phyloP scores from a whole-genome alignment of 257 asterid genomes.

The Nicotiana sylvestris region DNA sequence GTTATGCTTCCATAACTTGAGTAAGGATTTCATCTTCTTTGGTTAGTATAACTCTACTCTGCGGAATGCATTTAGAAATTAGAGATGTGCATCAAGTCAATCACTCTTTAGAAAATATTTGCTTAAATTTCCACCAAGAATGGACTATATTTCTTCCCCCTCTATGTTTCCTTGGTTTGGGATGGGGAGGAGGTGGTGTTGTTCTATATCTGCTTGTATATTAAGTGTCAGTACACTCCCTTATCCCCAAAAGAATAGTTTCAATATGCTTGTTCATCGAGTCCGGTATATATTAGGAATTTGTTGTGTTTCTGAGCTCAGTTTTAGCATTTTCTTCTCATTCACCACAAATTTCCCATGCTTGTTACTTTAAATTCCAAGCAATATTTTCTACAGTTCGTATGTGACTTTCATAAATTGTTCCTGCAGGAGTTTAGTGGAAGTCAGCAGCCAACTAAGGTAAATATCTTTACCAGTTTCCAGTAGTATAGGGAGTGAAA shows the following conservation, averaged over 20 bases:
- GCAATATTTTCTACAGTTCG: neutral
- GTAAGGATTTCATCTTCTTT: no score
- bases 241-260: neutral
- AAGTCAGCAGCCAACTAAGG: constrained; percentile 50
- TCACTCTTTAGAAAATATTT: neutral
- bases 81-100: neutral
- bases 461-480: constrained; percentile 18
- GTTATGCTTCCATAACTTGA: no score
- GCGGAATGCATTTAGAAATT: neutral
- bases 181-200: neutral
- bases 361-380: neutral
- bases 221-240: neutral
- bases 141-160: neutral
- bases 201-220: neutral
- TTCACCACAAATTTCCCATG: neutral
- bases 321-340: neutral
- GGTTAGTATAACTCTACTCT: no score
- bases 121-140: neutral
- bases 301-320: neutral
- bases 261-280: neutral
- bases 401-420: neutral
- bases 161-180: neutral
- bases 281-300: neutral
- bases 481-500: neutral
- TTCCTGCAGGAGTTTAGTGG: constrained; percentile 48